Evolutionary conservation across 2,329 filamentous ascomycete species (phyloP).

Genomic region (Trichophyton benhamiae): DNA sequence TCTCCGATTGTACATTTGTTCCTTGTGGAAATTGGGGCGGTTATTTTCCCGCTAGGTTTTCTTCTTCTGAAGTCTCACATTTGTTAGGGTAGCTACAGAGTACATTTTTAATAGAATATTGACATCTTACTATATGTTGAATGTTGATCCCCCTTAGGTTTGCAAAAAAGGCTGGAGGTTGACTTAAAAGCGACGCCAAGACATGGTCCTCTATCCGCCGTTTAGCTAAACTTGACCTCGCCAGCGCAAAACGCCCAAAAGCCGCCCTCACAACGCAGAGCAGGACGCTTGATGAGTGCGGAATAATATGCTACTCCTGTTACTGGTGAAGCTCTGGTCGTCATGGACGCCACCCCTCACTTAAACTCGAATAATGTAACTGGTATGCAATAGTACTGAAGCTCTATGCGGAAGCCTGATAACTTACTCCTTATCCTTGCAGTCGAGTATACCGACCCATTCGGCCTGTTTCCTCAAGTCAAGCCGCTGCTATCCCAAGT

Average conservation of each 20-base stretch:
- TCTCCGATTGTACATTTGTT: conserved; percentile 1
- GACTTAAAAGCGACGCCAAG: not conserved
- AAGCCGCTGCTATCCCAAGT: conserved; percentile 64
- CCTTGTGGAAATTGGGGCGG: not conserved
- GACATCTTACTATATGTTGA: not conserved
- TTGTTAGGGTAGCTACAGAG: not conserved
- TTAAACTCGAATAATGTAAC: conserved; percentile 62
- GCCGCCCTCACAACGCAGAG: not conserved
- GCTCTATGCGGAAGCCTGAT: conserved; percentile 3
- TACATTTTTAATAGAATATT: conserved; percentile 1
- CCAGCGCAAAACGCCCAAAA: not conserved
- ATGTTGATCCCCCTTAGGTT: not conserved
- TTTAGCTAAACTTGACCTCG: not conserved
- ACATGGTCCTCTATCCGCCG: not conserved
- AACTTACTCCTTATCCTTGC: conserved; percentile 5
- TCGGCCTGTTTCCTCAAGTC: conserved; percentile 72
- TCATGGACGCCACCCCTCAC: conserved; percentile 31
- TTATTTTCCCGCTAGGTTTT: not conserved
- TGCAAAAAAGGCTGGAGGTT: not conserved
- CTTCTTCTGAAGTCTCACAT: not conserved
- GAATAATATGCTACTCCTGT: not conserved
- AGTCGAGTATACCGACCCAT: conserved; percentile 96
- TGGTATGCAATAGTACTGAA: conserved; percentile 36
- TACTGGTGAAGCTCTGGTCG: conserved; percentile 18
- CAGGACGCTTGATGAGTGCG: not conserved